These are phyloP conservation scores for Senna siamea DNA, from an alignment of 306 rosid genomes.

Conservation along the genomic window DNA sequence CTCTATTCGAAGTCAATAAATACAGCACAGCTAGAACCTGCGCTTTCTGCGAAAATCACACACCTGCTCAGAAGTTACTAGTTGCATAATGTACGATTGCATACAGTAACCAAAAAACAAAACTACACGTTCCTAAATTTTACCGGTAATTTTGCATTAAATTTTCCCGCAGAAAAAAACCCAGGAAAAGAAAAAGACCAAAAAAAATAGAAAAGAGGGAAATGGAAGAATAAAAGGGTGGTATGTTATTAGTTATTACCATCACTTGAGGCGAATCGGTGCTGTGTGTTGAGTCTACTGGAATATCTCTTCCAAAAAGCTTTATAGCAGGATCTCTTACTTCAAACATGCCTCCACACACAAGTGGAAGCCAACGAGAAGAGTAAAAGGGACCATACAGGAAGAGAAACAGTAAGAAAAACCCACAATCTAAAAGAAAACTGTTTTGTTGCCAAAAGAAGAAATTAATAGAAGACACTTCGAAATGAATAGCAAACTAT, in stretches of 20 bases:
- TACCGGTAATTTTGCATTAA: slow-evolving; percentile 7
- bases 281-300: slow-evolving; percentile 14
- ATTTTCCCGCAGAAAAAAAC: background rate
- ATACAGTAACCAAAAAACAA: slow-evolving; percentile 2
- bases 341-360: slow-evolving; percentile 45
- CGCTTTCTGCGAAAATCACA: background rate
- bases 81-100: background rate
- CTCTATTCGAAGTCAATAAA: background rate
- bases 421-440: slow-evolving; percentile 31
- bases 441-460: slow-evolving; percentile 30
- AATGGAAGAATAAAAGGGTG: slow-evolving; percentile 12
- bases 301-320: slow-evolving; percentile 58
- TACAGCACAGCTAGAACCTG: background rate
- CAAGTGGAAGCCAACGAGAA: background rate
- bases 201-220: too few species aligned
- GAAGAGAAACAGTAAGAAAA: slow-evolving; percentile 10
- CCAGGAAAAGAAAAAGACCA: too few species aligned
- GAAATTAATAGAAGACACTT: background rate
- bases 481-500: too few species aligned
- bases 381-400: slow-evolving; percentile 2
- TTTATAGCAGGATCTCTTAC: slow-evolving; percentile 57
- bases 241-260: slow-evolving; percentile 39
- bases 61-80: background rate
- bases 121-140: background rate
- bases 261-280: slow-evolving; percentile 42